Evolutionary conservation across 2,329 filamentous ascomycete genomes (phyloP).

Genomic region (Pseudogymnoascus verrucosus): DNA sequence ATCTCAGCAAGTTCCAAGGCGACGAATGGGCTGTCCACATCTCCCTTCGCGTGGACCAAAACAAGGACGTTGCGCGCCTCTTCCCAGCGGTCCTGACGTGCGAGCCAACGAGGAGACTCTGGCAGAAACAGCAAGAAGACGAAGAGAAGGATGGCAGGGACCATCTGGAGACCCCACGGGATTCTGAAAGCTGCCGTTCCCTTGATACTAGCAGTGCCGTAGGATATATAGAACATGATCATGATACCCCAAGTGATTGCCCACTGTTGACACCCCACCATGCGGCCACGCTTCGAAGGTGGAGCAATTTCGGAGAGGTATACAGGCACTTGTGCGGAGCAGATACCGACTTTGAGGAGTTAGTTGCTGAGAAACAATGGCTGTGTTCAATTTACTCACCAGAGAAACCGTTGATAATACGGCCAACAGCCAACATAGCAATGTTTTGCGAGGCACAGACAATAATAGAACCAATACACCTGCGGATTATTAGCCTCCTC

Average conservation of each 20-base stretch:
- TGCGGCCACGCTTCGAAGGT: conserved; percentile 48
- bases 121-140: conserved; percentile 52
- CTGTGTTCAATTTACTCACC: not conserved
- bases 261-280: conserved; percentile 65
- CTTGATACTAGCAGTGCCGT: conserved; percentile 54
- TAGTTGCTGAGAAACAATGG: not conserved
- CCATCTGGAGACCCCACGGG: conserved; percentile 57
- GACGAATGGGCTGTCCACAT: conserved; percentile 58
- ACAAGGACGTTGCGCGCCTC: conserved; percentile 34
- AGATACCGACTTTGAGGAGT: conserved; percentile 46
- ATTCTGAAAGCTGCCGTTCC: conserved; percentile 52
- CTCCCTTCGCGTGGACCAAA: conserved; percentile 56
- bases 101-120: conserved; percentile 56
- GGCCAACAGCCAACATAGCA: conserved; percentile 44
- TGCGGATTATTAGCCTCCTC: conserved; percentile 31
- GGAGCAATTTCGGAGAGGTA: conserved; percentile 61
- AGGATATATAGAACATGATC: conserved; percentile 63
- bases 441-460: conserved; percentile 51
- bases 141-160: conserved; percentile 51
- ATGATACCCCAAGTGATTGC: conserved; percentile 66
- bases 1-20: conserved; percentile 63
- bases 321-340: conserved; percentile 58
- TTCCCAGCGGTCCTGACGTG: conserved; percentile 52
- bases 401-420: conserved; percentile 55
- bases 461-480: conserved; percentile 51